Evolutionary conservation across 2,329 filamentous ascomycete species (phyloP).

Genomic region (Penicillium sp.): DNA sequence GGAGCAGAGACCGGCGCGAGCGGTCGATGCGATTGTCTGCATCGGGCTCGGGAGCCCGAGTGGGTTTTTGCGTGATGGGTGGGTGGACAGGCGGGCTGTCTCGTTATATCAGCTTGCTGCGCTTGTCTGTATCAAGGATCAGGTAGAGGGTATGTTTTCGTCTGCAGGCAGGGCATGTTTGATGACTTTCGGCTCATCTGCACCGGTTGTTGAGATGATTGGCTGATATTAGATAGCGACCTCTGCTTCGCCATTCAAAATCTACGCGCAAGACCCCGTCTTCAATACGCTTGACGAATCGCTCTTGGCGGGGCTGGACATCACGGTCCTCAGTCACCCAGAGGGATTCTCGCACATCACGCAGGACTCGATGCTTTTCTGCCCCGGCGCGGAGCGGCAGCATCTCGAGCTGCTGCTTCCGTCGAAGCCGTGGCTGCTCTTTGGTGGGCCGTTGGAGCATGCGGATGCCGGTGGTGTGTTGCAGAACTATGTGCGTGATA

Average conservation of each 20-base stretch:
- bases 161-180: too few species aligned
- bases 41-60: slow-evolving; percentile 45
- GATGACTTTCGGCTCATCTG: too few species aligned
- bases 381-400: slow-evolving; percentile 58
- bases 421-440: slow-evolving; percentile 54
- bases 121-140: slow-evolving; percentile 31
- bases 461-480: slow-evolving; percentile 26
- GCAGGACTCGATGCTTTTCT: slow-evolving; percentile 57
- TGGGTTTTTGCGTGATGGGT: slow-evolving; percentile 44
- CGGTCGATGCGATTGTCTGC: slow-evolving; percentile 36
- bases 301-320: slow-evolving; percentile 37
- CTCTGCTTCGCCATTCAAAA: slow-evolving; percentile 16
- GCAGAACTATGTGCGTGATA: slow-evolving; percentile 19
- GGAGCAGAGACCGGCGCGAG: background rate
- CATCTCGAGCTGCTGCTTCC: slow-evolving; percentile 55
- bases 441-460: slow-evolving; percentile 54
- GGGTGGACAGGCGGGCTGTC: slow-evolving; percentile 43
- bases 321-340: slow-evolving; percentile 51
- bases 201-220: too few species aligned
- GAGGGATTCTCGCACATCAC: slow-evolving; percentile 55
- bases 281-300: slow-evolving; percentile 46
- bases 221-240: background rate
- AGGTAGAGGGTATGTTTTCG: slow-evolving; percentile 25
- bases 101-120: slow-evolving; percentile 46
- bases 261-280: slow-evolving; percentile 59